Base-by-base conservation (phyloP, 108 stramenopile species). In the Fistulifera pelliculosa region DNA sequence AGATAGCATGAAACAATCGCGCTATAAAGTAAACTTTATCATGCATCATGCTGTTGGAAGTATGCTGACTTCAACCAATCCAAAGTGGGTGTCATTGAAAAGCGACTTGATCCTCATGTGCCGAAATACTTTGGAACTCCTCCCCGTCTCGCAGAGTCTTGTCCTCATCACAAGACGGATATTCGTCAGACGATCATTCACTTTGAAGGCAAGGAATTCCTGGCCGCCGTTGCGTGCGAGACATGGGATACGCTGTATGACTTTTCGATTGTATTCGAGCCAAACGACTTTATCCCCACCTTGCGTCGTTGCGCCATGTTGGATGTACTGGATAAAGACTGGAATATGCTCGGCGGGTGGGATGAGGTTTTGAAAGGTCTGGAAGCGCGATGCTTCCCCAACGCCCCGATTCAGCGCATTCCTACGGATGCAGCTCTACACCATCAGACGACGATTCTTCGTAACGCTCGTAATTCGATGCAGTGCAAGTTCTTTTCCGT, bases 321-420 rank as follows among this genome's bases (percentile, higher is more conserved):
- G 41, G 68, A 74, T 42, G 25, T 68, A 18, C 27, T 74, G 8
- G 73, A 74, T 28, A 54, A 41, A n/a, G 56, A 64, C 47, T 74
- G 66, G 63, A 68, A 65, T 43, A 57, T 67, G 38, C 49, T 58
- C 18, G 73, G 73, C 5, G 23, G 60, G 2, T 74, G 73, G 73
- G 68, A 62, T 14, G 28, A 60, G 4, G 35, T 67, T 11, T 15
- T 74, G 35, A 19, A 38, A 40, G 49, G 57, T 1, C 3, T 74
- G 18, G 64, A 62, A 49, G 61, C 60, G 14, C 31, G 52, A 38
- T 60, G 58, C 38, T 38, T 19, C 15, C 59, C 42, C 4, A 55
- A 47, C 23, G 47, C 43, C 11, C 25, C 15, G 19, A 23, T 70
- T 7, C 58, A 35, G 2, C 64, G 71, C 7, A 54, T 72, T 12